Base-by-base conservation (phyloP, 768 basidiomycete species). In the Pholiota molesta region DNA sequence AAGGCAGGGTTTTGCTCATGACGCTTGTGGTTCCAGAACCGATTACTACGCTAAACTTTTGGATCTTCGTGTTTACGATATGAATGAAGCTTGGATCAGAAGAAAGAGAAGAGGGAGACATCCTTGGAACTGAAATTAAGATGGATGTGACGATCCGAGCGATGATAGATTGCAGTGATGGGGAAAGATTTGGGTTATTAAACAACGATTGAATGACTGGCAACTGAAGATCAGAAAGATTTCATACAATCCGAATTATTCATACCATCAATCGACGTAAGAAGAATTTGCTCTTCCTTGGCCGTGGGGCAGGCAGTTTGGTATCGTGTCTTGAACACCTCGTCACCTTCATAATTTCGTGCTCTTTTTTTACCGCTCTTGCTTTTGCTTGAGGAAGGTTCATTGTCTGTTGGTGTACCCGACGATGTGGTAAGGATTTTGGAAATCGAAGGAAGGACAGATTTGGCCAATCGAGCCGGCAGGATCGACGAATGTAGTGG, bases 341-440 rank as follows among this genome's bases (percentile, higher is more conserved):
- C 91, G 57, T 91, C 91, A 10, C 86, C 90, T 72, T 94, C 90
- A 65, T 87, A 93, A 13, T 81, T 87, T 21, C 86, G 83, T 19
- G 82, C 80, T 51, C 88, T 79, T 71, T 91, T 94, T 72, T 86
- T 93, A 58, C 84, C 83, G 66, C 85, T 87, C 69, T 79, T 86
- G 14, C 68, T 77, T 61, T 74, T 78, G 13, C 67, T 75, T 51
- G 66, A 59, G 16, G 66, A 40, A 2, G 65, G 67, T 44, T 68
- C 62, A 10, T 61, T 67, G 72, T 66, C 3, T 68, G 69, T 26
- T 58, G 49, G 21, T 60, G 65, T 40, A 71, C 66, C 1, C 68
- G 57, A 52, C 13, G 68, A 73, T 5, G 72, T 72, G 0, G 81
- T 70, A 59, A 90, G 76, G 16, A 91, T 68, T 35, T 77, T 66